These are phyloP conservation scores for Lipomyces sp. DNA, from an alignment of 805 yeast genomes.

Conservation along the genomic window DNA sequence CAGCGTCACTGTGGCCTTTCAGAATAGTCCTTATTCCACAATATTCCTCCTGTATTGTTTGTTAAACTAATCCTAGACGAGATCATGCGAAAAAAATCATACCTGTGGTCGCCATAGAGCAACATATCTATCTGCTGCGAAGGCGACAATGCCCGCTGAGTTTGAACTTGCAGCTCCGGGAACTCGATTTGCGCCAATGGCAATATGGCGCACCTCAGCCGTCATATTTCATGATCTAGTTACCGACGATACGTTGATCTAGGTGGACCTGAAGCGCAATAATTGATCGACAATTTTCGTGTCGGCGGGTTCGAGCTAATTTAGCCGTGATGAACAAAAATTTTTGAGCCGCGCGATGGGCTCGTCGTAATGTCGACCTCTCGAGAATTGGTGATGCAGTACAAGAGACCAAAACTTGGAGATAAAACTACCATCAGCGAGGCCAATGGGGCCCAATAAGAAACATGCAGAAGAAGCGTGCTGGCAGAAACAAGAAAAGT, in stretches of 20 bases:
- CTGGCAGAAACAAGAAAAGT: no score
- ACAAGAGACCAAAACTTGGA: no score
- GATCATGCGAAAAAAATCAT: no score
- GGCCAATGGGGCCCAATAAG: no score
- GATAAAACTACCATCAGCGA: no score
- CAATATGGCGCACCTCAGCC: slow-evolving; percentile 4
- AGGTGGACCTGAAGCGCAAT: no score
- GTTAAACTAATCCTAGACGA: no score
- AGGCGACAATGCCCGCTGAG: slow-evolving; percentile 57
- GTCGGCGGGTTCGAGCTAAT: not conserved
- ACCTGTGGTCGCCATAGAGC: slow-evolving; percentile 68
- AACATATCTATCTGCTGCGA: slow-evolving; percentile 63
- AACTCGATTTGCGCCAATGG: slow-evolving; percentile 37
- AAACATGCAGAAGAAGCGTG: no score
- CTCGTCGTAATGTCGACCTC: not conserved
- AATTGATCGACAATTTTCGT: not conserved
- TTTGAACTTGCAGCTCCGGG: slow-evolving; percentile 52
- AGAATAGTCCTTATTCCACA: slow-evolving; percentile 55
- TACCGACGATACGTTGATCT: no score
- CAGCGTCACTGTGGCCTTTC: slow-evolving; percentile 58
- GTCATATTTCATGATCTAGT: no score
- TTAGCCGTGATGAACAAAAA: not conserved
- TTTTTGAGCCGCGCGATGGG: slow-evolving; percentile 1
- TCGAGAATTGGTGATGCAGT: no score
- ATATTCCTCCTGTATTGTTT: slow-evolving; percentile 23